Evolutionary conservation across 164 flowering plant species (phyloP).

Genomic region (Liquidambar formosana): DNA sequence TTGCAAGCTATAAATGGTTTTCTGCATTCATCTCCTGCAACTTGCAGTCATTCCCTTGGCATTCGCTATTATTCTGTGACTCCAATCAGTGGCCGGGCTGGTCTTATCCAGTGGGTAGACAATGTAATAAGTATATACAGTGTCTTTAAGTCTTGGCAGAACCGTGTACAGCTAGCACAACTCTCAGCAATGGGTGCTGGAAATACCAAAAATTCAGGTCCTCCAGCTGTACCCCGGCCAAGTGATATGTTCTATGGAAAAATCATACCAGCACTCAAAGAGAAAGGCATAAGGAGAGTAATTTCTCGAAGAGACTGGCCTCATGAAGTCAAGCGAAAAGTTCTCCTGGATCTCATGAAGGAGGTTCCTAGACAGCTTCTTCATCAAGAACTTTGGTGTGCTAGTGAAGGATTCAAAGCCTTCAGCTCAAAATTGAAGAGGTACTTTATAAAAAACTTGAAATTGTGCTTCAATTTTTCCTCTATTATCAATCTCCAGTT

Average conservation of each 20-base stretch:
- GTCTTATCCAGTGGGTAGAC: conserved; percentile 97
- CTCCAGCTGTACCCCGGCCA: conserved; percentile 88
- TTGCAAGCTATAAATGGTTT: conserved; percentile 86
- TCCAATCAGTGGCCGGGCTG: conserved; percentile 96
- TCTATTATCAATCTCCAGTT: not conserved
- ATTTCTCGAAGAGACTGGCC: conserved; percentile 99
- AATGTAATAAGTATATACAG: conserved; percentile 91
- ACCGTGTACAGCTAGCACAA: conserved; percentile 65
- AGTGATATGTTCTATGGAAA: conserved; percentile 99
- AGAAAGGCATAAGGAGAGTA: conserved; percentile 95
- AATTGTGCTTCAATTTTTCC: not conserved
- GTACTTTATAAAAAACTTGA: conserved; percentile 29
- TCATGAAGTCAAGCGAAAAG: conserved; percentile 94
- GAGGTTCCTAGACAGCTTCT: conserved; percentile 92
- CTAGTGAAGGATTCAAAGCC: conserved; percentile 95
- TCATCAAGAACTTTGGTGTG: conserved; percentile 96
- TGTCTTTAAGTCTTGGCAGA: conserved; percentile 94
- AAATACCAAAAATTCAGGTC: conserved; percentile 44
- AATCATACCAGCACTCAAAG: conserved; percentile 97
- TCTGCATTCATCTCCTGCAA: conserved; percentile 59
- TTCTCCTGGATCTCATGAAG: conserved; percentile 89
- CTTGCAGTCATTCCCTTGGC: conserved; percentile 47
- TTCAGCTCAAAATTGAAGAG: conserved; percentile 88
- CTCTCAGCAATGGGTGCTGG: conserved; percentile 51
- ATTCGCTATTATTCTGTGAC: conserved; percentile 96